Conservation (phyloP, 129 eudicot genomes). For the Helianthus tuberosus region DNA sequence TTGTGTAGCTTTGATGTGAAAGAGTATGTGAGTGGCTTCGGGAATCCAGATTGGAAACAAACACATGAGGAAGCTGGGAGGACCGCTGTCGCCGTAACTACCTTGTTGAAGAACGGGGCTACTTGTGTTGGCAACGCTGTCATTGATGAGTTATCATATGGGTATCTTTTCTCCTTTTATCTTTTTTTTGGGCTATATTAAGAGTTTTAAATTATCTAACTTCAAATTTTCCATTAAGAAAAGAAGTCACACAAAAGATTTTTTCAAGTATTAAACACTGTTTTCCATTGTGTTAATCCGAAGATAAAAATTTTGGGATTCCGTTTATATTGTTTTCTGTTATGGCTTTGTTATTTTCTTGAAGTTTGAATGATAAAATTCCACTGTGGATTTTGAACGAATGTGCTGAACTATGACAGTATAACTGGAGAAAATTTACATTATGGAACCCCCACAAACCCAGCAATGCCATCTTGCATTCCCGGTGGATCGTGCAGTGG, state of each 20-base stretch:
- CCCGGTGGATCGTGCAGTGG: conserved; percentile 98
- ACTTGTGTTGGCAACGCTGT: conserved; percentile 84
- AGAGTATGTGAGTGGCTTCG: conserved; percentile 80
- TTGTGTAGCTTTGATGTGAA: conserved; percentile 77
- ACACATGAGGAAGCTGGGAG: conserved; percentile 76
- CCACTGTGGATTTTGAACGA: conserved; percentile 24
- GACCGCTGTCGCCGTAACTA: conserved; percentile 72
- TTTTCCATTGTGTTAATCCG: background rate
- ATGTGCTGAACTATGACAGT: conserved; percentile 49
- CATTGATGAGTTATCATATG: conserved; percentile 75
- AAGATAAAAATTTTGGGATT: background rate
- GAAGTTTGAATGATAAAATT: background rate
- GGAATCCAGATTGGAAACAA: conserved; percentile 81
- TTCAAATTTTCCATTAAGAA: background rate
- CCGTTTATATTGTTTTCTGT: background rate
- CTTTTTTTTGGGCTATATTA: background rate
- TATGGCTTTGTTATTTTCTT: conserved; percentile 1
- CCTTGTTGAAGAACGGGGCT: conserved; percentile 79
- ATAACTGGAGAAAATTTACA: conserved; percentile 79
- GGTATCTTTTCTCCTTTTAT: conserved; percentile 39
- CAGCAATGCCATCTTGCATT: conserved; percentile 61
- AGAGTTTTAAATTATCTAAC: background rate
- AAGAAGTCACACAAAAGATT: background rate
- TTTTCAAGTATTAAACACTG: conserved; percentile 7
- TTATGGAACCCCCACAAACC: conserved; percentile 87